Base-by-base conservation (phyloP, 371 early-diverging fungal species). In the Zopfochytrium polystomum region DNA sequence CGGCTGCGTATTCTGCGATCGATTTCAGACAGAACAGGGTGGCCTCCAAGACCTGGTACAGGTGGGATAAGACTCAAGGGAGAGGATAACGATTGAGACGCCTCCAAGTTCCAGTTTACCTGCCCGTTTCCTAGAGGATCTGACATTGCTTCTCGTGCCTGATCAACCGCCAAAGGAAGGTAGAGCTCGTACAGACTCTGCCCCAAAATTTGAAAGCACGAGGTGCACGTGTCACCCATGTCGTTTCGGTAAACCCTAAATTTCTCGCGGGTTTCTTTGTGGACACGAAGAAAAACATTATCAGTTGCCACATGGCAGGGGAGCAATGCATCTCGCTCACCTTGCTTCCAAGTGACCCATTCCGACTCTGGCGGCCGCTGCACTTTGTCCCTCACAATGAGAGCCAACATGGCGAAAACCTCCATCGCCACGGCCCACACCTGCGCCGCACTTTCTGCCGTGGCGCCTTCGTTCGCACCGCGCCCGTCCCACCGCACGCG, bases 231-330 rank as follows among this genome's bases (percentile, higher is more conserved):
- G 49, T 92, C 92, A 3, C 85, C 86, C 26, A 85, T 74, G 68
- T 90, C 89, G 23, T 87, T 78, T 29, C 90, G 85, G 66, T 84
- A 88, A 18, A 75, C 74, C n/a, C 70, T 67, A 63, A 89, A 90
- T 43, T 77, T 79, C 38, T 89, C 87, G 35, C 76, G 73, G 29
- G 70, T 54, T 54, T 84, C 84, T 82, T 29, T 29, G n/a, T 15
- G 44, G 23, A 35, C 29, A 49, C 23, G 11, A 1, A 6, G 9
- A 26, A 15, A 22, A 26, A 30, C 30, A 25, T 34, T n/a, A 6
- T 23, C 9, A 9, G 25, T 3, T 15, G 2, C 45, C n/a, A 48
- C 7, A 38, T 2, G 52, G 29, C 31, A 26, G 23, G 2, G 23
- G 23, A 27, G 42, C 44, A 51, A 3, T 0, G 7, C 51, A 38